Percentiles rank a stretch among this genome's conserved stretches.
Evolutionary conservation across 495 filamentous ascomycete species (phyloP).

Genomic region (Xylaria curta): DNA sequence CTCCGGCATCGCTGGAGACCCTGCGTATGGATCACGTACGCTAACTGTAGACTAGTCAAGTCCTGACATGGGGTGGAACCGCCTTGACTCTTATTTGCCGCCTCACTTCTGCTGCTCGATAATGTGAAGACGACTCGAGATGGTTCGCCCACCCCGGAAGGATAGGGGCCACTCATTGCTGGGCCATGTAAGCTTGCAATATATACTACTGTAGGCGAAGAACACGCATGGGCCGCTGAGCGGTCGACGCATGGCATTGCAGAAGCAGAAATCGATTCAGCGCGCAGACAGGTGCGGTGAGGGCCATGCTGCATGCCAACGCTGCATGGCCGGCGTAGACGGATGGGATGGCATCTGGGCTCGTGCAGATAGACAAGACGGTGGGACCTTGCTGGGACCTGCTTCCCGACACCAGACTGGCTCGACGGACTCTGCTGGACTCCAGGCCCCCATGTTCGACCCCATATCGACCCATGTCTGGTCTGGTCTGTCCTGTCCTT

Average conservation of each 20-base stretch:
- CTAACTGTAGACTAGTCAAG: not conserved
- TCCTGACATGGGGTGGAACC: not conserved
- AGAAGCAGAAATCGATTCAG: not conserved
- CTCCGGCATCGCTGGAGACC: slow-evolving; percentile 23
- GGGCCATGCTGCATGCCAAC: slow-evolving; percentile 20
- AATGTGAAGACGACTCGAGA: not conserved
- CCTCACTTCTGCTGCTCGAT: slow-evolving; percentile 11
- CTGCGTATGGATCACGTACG: not conserved
- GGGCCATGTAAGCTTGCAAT: not conserved
- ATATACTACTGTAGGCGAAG: not conserved
- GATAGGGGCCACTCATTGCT: not conserved
- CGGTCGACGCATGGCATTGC: not conserved
- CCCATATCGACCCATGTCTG: no score
- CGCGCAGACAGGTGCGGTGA: slow-evolving; percentile 15
- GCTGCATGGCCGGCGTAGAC: slow-evolving; percentile 3
- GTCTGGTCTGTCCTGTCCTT: no score
- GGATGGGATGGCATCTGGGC: slow-evolving; percentile 7
- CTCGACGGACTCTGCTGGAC: not conserved
- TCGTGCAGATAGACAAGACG: not conserved
- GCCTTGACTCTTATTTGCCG: slow-evolving; percentile 19
- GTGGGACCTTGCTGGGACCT: slow-evolving; percentile 12
- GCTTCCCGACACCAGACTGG: slow-evolving; percentile 6
- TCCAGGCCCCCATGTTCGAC: no score
- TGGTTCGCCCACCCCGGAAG: not conserved
- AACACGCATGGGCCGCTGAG: slow-evolving; percentile 7